Evolutionary conservation across 345 rosid species (phyloP).

Genomic region (Eucalyptus paniculata): DNA sequence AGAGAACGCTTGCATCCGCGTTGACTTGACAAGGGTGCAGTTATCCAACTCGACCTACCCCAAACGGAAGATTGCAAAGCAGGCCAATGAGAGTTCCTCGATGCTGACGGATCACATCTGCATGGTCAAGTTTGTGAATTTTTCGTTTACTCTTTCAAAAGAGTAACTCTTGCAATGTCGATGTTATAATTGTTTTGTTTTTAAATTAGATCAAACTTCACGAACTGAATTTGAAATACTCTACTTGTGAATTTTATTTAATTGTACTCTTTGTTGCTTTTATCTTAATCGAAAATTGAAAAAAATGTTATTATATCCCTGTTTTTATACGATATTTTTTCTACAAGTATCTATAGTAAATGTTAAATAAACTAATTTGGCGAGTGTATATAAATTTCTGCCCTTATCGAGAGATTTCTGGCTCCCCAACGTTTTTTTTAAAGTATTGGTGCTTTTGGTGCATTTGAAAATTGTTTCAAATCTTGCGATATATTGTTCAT

Average conservation of each 20-base stretch:
- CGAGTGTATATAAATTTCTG: background rate
- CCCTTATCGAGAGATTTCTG: background rate
- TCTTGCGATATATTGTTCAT: background rate
- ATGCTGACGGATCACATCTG: background rate
- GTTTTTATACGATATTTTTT: background rate
- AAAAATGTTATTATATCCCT: background rate
- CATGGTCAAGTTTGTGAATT: background rate
- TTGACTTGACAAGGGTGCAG: background rate
- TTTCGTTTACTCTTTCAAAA: background rate
- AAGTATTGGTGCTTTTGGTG: background rate
- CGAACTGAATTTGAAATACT: background rate
- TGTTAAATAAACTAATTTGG: background rate
- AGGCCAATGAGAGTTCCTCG: background rate
- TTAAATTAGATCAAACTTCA: background rate
- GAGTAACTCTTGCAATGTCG: background rate
- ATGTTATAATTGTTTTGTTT: background rate
- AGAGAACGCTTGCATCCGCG: background rate
- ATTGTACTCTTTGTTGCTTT: background rate
- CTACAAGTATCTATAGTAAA: background rate
- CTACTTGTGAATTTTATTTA: background rate
- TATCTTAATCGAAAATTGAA: background rate
- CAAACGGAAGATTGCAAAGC: background rate
- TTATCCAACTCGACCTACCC: background rate
- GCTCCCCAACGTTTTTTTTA: background rate
- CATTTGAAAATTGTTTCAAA: background rate